Evolutionary conservation across 768 basidiomycete species (phyloP).

Genomic region (Amylocystis lapponica): DNA sequence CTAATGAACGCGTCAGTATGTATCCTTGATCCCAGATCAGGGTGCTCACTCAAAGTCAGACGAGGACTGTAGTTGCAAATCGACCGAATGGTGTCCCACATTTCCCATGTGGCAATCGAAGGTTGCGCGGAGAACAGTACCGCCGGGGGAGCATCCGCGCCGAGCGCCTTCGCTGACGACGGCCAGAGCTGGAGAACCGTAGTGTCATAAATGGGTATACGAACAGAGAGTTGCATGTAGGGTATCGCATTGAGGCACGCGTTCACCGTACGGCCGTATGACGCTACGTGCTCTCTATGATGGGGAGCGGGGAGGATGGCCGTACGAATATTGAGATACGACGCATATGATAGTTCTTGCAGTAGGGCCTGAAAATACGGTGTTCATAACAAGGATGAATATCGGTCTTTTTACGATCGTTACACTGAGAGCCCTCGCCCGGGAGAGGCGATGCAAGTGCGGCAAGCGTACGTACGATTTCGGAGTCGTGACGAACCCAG

Average conservation of each 20-base stretch:
- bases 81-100: constrained; percentile 94
- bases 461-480: constrained; percentile 59
- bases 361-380: constrained; percentile 62
- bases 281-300: constrained; percentile 77
- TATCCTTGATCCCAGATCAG: constrained; percentile 1
- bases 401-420: background rate
- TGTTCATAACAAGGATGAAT: background rate
- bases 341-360: constrained; percentile 89
- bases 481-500: constrained; percentile 93
- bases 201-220: constrained; percentile 79
- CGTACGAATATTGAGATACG: constrained; percentile 82
- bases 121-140: constrained; percentile 17
- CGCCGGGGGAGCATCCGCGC: background rate
- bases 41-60: constrained; percentile 59
- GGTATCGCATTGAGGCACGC: constrained; percentile 65
- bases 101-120: constrained; percentile 75
- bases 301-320: constrained; percentile 87
- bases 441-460: background rate
- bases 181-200: constrained; percentile 40
- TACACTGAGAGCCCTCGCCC: background rate
- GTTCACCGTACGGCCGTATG: constrained; percentile 89
- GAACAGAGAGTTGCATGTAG: constrained; percentile 75
- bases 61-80: constrained; percentile 82
- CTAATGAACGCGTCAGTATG: constrained; percentile 38
- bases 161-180: constrained; percentile 18